Conservation (phyloP, 352 stramenopile genomes). For the Globisporangium spinosum region DNA sequence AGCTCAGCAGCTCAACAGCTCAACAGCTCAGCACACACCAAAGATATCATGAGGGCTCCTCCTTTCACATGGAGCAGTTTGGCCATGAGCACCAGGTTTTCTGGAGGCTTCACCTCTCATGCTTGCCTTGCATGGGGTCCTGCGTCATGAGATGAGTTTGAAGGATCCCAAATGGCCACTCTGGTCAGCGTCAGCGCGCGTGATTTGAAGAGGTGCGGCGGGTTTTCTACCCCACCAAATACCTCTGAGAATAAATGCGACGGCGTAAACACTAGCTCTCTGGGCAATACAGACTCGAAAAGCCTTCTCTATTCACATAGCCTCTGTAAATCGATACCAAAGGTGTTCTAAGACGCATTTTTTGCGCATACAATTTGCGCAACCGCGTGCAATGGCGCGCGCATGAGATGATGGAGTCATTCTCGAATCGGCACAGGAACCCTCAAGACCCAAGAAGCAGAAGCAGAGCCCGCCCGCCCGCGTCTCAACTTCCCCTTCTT, state of each 20-base stretch:
- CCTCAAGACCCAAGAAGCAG: slow-evolving; percentile 3
- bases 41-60: too few species aligned
- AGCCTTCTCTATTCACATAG: background rate
- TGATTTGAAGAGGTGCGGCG: background rate
- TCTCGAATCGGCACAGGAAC: slow-evolving; percentile 19
- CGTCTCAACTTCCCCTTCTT: slow-evolving; percentile 1
- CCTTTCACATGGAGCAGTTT: background rate
- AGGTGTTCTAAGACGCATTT: background rate
- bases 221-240: background rate
- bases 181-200: background rate
- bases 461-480: slow-evolving; percentile 1
- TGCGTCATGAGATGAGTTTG: background rate
- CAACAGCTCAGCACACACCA: too few species aligned
- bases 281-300: background rate
- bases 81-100: background rate
- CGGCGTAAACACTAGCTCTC: background rate
- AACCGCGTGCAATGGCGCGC: background rate
- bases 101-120: too few species aligned
- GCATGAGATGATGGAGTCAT: slow-evolving; percentile 6
- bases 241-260: background rate
- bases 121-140: too few species aligned
- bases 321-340: background rate
- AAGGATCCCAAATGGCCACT: background rate
- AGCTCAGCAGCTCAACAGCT: too few species aligned
- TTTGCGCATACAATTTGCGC: slow-evolving; percentile 16